phyloP scores from a whole-genome alignment of 2,329 filamentous ascomycete species.

The Pestalotiopsis sp. region DNA sequence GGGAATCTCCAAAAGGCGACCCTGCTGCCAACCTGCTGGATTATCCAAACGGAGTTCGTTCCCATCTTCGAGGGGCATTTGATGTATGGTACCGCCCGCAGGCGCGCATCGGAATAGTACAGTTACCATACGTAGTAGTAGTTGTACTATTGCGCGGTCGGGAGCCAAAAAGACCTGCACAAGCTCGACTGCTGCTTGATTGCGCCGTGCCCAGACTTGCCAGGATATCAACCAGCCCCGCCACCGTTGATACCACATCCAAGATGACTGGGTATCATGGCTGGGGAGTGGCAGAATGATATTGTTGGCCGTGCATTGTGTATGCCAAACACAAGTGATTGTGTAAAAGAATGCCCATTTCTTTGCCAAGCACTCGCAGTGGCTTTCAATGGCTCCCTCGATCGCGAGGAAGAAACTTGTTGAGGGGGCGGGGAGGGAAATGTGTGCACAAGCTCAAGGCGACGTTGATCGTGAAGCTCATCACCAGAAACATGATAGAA shows the following conservation, averaged over 20 bases:
- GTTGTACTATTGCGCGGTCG: not conserved
- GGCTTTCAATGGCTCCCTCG: not conserved
- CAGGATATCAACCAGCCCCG: slow-evolving; percentile 10
- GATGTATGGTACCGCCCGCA: not conserved
- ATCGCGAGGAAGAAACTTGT: not conserved
- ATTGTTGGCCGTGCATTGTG: slow-evolving; percentile 1
- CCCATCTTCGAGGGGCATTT: not conserved
- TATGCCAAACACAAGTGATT: not conserved
- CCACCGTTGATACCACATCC: slow-evolving; percentile 2
- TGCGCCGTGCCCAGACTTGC: not conserved
- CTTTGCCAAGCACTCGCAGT: not conserved
- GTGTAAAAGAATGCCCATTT: not conserved
- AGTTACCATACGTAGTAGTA: not conserved
- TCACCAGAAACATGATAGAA: not conserved
- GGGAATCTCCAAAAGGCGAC: slow-evolving; percentile 3
- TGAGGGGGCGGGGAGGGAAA: not conserved
- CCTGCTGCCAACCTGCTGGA: not conserved
- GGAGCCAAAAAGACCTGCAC: not conserved
- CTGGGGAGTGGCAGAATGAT: slow-evolving; percentile 1
- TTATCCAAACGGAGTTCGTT: not conserved
- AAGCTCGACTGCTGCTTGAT: slow-evolving; percentile 5
- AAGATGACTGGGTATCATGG: not conserved
- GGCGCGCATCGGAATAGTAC: not conserved
- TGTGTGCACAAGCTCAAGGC: not conserved
- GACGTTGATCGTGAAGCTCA: not conserved